Base-by-base conservation (phyloP, 1,284 basidiomycete genomes). In the Entoloma clypeatum region DNA sequence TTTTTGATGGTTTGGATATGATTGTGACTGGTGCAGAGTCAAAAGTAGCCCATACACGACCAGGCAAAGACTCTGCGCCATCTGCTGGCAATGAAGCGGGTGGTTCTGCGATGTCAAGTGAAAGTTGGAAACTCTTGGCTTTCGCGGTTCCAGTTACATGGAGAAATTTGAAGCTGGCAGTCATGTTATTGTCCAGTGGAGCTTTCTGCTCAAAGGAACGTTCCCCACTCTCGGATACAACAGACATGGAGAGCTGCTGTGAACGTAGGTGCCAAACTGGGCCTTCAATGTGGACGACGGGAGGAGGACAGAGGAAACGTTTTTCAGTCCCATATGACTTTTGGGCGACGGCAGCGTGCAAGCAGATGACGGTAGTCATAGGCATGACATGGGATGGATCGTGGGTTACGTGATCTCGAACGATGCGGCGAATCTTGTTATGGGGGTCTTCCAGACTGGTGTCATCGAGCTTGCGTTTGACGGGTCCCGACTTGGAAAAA, bases 1-100 rank as follows among this genome's bases (percentile, higher is more conserved):
- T 95, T 73, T 94, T 92, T 34, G 92, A 94, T 21, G 93, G 93
- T 64, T 97, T 97, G 55, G 93, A 96, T 58, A 97, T 94, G 67
- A 96, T 92, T 30, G 86, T 85, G 53, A 97, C 86, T 34, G 91
- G 89, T 28, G 88, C 83, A 18, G 91, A 96, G 61, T 90, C 81
- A 69, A 97, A 93, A 18, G 86, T 82, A 5, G 89, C 90, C 92
- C 92, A 96, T 36, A 85, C 64, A 45, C 86, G 83, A 50, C 81
- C 82, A 47, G 64, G 63, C 32, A 73, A 59, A 31, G 69, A 56
- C 30, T 81, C 79, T 27, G 57, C 61, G 39, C 73, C 69, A 44
- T 81, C 78, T 34, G 74, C 63, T 16, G 65, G 61, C 25, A 75
- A 57, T 10, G 73, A 63, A 2, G 68, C 67, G 17, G 77, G 69